phyloP scores from a whole-genome alignment of 2,329 filamentous ascomycete genomes.

The Aureobasidium melanogenum region DNA sequence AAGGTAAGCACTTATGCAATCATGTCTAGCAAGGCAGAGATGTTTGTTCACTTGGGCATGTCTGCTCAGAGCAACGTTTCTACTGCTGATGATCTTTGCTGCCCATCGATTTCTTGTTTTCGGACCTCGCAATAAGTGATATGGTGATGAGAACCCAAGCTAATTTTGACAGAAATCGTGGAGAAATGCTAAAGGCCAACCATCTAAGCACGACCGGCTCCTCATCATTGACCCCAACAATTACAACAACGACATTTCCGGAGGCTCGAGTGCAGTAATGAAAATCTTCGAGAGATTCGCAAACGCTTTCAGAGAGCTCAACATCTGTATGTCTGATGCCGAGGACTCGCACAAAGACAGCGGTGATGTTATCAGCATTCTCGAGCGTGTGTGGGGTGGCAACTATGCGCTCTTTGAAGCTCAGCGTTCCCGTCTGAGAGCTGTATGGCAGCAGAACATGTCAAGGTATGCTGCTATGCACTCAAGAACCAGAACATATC shows the following conservation, averaged over 20 bases:
- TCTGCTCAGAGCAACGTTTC: background rate
- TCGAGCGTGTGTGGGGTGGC: constrained; percentile 64
- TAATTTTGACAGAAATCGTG: constrained; percentile 15
- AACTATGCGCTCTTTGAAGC: constrained; percentile 67
- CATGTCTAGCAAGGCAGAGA: background rate
- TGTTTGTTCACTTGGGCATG: background rate
- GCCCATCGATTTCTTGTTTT: background rate
- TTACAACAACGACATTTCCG: constrained; percentile 76
- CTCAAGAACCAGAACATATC: background rate
- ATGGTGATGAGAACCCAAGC: constrained; percentile 16
- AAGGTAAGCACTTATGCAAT: constrained; percentile 52
- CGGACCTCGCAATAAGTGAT: background rate
- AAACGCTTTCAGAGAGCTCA: constrained; percentile 50
- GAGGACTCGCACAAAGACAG: constrained; percentile 22
- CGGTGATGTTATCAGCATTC: constrained; percentile 46
- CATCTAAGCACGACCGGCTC: constrained; percentile 56
- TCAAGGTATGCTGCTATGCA: constrained; percentile 13
- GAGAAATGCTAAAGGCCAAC: constrained; percentile 16
- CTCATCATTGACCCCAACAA: constrained; percentile 92
- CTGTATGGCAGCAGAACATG: constrained; percentile 11
- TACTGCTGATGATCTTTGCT: background rate
- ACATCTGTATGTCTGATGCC: constrained; percentile 32
- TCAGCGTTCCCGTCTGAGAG: constrained; percentile 57
- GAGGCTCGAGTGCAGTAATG: constrained; percentile 64
- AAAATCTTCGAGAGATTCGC: constrained; percentile 63